phyloP scores from a whole-genome alignment of 139 green algal species.

The Pleodorina starrii region DNA sequence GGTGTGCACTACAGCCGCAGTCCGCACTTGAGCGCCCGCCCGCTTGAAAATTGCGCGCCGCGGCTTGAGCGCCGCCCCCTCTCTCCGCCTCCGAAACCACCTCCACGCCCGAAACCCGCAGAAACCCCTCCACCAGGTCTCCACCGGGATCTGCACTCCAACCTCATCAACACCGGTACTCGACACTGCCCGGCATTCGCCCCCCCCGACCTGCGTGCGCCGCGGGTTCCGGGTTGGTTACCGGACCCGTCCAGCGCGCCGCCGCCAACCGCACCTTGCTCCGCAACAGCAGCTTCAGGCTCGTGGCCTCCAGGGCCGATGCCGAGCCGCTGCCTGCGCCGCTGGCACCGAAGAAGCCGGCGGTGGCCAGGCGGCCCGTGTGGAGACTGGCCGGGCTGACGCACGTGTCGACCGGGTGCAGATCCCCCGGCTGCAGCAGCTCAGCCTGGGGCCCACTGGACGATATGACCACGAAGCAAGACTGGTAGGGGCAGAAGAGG shows the following conservation, averaged over 20 bases:
- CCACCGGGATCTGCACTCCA: too few species aligned
- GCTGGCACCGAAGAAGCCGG: not conserved
- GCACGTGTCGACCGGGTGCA: not conserved
- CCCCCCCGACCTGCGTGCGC: too few species aligned
- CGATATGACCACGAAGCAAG: slow-evolving; percentile 6
- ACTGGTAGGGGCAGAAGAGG: slow-evolving; percentile 10
- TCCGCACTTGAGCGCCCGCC: too few species aligned
- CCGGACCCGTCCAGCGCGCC: not conserved
- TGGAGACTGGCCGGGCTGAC: not conserved
- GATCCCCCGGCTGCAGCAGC: slow-evolving; percentile 11
- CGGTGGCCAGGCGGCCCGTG: not conserved
- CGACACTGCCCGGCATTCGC: too few species aligned
- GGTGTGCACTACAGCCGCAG: too few species aligned
- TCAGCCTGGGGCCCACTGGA: slow-evolving; percentile 6
- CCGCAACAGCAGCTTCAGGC: slow-evolving; percentile 10
- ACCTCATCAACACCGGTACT: too few species aligned
- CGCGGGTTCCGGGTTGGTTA: too few species aligned
- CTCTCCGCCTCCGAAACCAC: too few species aligned
- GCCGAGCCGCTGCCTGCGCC: not conserved
- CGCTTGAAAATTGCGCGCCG: too few species aligned
- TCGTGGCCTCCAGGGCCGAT: not conserved
- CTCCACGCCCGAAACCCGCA: too few species aligned
- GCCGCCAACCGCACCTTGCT: not conserved
- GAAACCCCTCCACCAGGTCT: too few species aligned
- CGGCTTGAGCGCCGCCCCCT: too few species aligned